These are phyloP conservation scores for Capsicum pubescens DNA, from an alignment of 257 asterid genomes.

Conservation along the genomic window DNA sequence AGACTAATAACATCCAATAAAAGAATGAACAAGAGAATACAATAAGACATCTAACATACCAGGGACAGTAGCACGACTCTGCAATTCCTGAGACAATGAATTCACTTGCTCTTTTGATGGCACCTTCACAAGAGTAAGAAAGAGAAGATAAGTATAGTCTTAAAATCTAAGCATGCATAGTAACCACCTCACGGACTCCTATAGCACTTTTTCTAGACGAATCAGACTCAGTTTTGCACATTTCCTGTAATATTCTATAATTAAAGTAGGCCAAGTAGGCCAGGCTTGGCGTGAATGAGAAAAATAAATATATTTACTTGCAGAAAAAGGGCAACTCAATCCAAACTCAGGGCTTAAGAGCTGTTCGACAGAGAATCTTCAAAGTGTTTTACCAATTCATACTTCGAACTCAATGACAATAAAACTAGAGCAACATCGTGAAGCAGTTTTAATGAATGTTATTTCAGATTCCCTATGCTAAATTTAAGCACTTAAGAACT, in stretches of 20 bases:
- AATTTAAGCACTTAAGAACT: conserved; percentile 28
- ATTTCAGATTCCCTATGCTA: background rate
- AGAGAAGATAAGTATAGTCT: conserved; percentile 23
- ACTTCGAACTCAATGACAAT: background rate
- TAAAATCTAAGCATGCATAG: conserved; percentile 10
- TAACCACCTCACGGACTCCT: background rate
- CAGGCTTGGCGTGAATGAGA: background rate
- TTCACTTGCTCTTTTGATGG: conserved; percentile 95
- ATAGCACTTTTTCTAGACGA: background rate
- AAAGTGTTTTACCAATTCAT: background rate
- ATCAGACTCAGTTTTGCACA: conserved; percentile 16
- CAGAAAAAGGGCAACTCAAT: background rate
- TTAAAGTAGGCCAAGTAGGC: background rate
- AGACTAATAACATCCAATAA: conserved; percentile 16
- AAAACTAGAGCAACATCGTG: conserved; percentile 16
- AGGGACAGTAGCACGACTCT: conserved; percentile 87
- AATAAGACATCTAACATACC: conserved; percentile 54
- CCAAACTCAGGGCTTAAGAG: conserved; percentile 16
- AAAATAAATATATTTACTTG: background rate
- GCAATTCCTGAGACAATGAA: conserved; percentile 84
- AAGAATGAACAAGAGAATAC: background rate
- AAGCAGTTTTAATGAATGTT: background rate
- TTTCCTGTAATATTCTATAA: background rate
- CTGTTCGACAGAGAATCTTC: background rate
- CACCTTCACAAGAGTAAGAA: conserved; percentile 52